Conservation (phyloP, 257 asterid genomes). For the Nicotiana otophora region DNA sequence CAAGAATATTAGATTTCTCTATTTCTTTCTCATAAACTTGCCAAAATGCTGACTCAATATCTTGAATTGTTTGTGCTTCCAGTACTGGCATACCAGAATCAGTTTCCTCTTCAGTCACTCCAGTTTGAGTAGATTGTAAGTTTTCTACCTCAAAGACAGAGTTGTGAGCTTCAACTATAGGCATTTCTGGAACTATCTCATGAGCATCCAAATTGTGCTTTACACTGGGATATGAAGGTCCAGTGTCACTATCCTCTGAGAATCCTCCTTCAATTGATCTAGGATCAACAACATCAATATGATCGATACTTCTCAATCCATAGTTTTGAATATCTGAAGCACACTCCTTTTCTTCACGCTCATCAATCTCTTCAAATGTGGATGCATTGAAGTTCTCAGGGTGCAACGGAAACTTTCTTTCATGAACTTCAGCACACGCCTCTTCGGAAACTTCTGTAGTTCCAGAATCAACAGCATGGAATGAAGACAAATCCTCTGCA, state of each 20-base stretch:
- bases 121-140: constrained; percentile 14
- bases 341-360: constrained; percentile 24
- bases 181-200: constrained; percentile 19
- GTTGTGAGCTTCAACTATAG: constrained; percentile 30
- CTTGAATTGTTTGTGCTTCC: constrained; percentile 30
- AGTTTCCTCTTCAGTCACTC: constrained; percentile 9
- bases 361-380: constrained; percentile 19
- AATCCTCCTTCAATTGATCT: constrained; percentile 18
- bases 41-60: constrained; percentile 21
- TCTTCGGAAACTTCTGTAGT: constrained; percentile 14
- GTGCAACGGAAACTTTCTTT: constrained; percentile 12
- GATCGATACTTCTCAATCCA: constrained; percentile 20
- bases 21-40: constrained; percentile 11
- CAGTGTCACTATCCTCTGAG: constrained; percentile 11
- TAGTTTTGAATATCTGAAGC: constrained; percentile 28
- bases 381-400: constrained; percentile 14
- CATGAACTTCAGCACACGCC: constrained; percentile 18
- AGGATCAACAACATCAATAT: constrained; percentile 20
- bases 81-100: constrained; percentile 19
- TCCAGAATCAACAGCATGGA: constrained; percentile 21
- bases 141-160: constrained; percentile 23
- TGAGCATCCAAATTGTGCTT: constrained; percentile 16
- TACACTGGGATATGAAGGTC: constrained; percentile 4
- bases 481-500: constrained; percentile 27
- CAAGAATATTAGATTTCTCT: constrained; percentile 1